A percentile compares a stretch with the other conserved stretches of the same genome.
Evolutionary conservation across 257 asterid genomes (phyloP).

Genomic region (Lycium ferocissimum): DNA sequence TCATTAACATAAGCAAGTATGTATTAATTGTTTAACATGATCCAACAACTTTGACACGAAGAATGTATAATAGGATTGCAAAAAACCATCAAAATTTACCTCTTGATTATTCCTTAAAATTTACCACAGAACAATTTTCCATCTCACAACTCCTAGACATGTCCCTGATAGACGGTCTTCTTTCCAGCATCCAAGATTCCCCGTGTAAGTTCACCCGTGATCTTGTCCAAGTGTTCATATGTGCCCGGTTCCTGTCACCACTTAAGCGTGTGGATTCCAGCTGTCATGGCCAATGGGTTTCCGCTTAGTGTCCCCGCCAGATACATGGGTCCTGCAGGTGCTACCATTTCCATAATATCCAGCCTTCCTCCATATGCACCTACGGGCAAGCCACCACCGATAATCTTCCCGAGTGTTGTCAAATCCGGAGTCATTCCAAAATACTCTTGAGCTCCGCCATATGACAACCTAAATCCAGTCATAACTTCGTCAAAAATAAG

Average conservation of each 20-base stretch:
- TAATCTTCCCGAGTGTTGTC: slow-evolving; percentile 94
- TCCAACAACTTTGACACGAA: no score
- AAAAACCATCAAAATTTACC: no score
- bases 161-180: no score
- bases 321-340: slow-evolving; percentile 99
- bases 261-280: slow-evolving; percentile 94
- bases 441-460: slow-evolving; percentile 98
- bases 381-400: slow-evolving; percentile 97
- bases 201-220: slow-evolving; percentile 69
- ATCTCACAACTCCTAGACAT: no score
- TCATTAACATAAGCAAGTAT: no score
- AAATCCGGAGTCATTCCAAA: slow-evolving; percentile 91
- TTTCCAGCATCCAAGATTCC: slow-evolving; percentile 84
- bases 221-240: slow-evolving; percentile 74
- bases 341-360: slow-evolving; percentile 99
- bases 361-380: slow-evolving; percentile 98
- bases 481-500: slow-evolving; percentile 94
- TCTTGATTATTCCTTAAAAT: no score
- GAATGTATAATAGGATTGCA: no score
- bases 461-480: slow-evolving; percentile 91
- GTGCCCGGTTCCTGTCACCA: slow-evolving; percentile 71
- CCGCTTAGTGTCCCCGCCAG: slow-evolving; percentile 99
- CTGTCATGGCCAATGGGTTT: slow-evolving; percentile 98
- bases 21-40: no score
- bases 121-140: no score